Conservation (phyloP, 768 basidiomycete species). For the Podaxis mareebaensis region DNA sequence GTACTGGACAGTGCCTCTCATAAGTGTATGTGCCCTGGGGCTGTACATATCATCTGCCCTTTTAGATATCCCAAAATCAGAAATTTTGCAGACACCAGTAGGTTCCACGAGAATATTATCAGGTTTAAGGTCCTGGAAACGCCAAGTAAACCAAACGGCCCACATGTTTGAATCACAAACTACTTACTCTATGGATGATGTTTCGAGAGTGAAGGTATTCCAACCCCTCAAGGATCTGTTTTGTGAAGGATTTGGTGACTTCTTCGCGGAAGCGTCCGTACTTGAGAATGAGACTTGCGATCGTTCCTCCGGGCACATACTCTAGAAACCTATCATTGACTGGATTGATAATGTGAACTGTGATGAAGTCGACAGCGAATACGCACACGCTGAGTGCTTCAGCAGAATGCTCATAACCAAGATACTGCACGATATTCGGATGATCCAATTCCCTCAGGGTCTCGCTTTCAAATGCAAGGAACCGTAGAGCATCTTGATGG, state of each 20-base stretch:
- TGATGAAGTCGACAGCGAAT: neutral
- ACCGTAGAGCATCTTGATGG: constrained; percentile 71
- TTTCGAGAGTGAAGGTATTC: constrained; percentile 84
- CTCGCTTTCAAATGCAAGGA: constrained; percentile 83
- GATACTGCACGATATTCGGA: constrained; percentile 88
- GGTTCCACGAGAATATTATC: constrained; percentile 93
- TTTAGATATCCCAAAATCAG: constrained; percentile 97
- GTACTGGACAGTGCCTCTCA: constrained; percentile 94
- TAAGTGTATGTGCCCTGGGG: constrained; percentile 66
- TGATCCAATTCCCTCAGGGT: constrained; percentile 88
- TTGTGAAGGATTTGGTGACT: constrained; percentile 82
- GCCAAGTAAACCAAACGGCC: constrained; percentile 6
- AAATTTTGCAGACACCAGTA: constrained; percentile 87
- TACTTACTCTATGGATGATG: constrained; percentile 79
- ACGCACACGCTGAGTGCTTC: constrained; percentile 78
- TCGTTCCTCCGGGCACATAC: constrained; percentile 94
- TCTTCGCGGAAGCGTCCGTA: constrained; percentile 83
- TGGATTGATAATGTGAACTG: constrained; percentile 5
- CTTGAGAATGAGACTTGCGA: constrained; percentile 73
- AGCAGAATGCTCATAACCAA: constrained; percentile 81
- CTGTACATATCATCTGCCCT: constrained; percentile 66
- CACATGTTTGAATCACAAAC: neutral
- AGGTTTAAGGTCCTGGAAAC: constrained; percentile 78
- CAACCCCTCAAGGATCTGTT: constrained; percentile 83
- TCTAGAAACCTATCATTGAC: constrained; percentile 74